Percentiles rank a stretch among this genome's conserved stretches.
Conservation (phyloP, 805 yeast species). For the Pichia scutulata region DNA sequence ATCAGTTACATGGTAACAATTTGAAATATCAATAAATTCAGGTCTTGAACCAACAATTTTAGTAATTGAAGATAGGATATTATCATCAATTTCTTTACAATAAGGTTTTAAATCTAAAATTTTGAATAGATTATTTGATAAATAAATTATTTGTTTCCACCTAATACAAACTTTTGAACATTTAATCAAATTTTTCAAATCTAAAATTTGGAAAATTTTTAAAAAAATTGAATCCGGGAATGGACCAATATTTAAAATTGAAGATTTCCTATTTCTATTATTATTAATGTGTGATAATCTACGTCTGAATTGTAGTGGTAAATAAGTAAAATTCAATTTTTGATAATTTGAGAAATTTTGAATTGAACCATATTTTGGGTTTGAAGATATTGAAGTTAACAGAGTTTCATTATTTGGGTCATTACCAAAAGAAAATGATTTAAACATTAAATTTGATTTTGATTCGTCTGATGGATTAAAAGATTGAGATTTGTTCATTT, state of each 20-base stretch:
- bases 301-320: constrained; percentile 47
- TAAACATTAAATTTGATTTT: neutral
- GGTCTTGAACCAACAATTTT: constrained; percentile 70
- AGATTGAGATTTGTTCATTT: neutral
- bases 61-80: constrained; percentile 48
- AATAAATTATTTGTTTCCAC: constrained; percentile 60
- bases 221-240: constrained; percentile 55
- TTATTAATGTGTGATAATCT: constrained; percentile 39
- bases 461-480: too few relatives aligned
- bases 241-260: constrained; percentile 48
- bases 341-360: constrained; percentile 19
- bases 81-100: constrained; percentile 54
- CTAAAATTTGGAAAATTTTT: constrained; percentile 43
- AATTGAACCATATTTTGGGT: constrained; percentile 23
- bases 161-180: constrained; percentile 50
- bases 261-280: constrained; percentile 40
- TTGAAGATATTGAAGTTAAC: constrained; percentile 16
- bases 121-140: constrained; percentile 46
- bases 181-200: constrained; percentile 55
- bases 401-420: neutral
- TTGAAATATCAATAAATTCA: constrained; percentile 49
- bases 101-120: constrained; percentile 52
- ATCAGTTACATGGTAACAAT: constrained; percentile 72
- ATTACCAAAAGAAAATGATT: constrained; percentile 5
- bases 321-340: constrained; percentile 37